phyloP scores from a whole-genome alignment of 805 yeast species.

The Candida manassasensis region DNA sequence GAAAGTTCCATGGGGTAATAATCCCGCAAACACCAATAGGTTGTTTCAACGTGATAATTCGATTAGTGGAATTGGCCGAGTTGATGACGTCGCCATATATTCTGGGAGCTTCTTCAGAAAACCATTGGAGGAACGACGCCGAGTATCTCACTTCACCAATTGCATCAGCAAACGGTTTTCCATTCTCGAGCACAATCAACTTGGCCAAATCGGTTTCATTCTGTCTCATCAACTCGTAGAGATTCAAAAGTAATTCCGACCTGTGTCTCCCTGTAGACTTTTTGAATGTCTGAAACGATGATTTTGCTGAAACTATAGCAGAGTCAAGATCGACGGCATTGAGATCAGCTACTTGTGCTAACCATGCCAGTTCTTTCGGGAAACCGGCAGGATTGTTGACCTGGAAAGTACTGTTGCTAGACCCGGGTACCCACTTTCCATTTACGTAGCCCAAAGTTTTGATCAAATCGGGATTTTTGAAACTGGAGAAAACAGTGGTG shows the following conservation, averaged over 20 bases:
- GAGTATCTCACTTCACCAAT: conserved; percentile 63
- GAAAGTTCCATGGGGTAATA: conserved; percentile 83
- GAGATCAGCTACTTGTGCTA: conserved; percentile 55
- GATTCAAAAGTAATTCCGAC: conserved; percentile 45
- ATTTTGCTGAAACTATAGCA: conserved; percentile 54
- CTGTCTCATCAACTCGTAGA: conserved; percentile 51
- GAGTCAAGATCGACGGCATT: conserved; percentile 40
- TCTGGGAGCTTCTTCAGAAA: conserved; percentile 75
- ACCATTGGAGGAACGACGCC: conserved; percentile 86
- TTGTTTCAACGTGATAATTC: conserved; percentile 58
- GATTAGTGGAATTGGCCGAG: conserved; percentile 44
- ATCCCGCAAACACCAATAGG: conserved; percentile 83
- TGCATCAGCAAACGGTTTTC: conserved; percentile 71
- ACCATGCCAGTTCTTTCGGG: conserved; percentile 30
- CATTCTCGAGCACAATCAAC: conserved; percentile 65
- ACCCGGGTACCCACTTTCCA: conserved; percentile 64
- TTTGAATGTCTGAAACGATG: conserved; percentile 50
- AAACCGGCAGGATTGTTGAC: conserved; percentile 73
- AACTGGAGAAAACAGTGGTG: conserved; percentile 4
- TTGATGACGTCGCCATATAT: conserved; percentile 61
- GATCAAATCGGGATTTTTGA: conserved; percentile 48
- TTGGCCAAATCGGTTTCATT: conserved; percentile 63
- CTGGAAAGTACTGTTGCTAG: conserved; percentile 44
- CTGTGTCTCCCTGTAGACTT: conserved; percentile 55
- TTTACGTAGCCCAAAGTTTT: conserved; percentile 61